Conservation (phyloP, 306 rosid genomes). For the Prunus armeniaca region DNA sequence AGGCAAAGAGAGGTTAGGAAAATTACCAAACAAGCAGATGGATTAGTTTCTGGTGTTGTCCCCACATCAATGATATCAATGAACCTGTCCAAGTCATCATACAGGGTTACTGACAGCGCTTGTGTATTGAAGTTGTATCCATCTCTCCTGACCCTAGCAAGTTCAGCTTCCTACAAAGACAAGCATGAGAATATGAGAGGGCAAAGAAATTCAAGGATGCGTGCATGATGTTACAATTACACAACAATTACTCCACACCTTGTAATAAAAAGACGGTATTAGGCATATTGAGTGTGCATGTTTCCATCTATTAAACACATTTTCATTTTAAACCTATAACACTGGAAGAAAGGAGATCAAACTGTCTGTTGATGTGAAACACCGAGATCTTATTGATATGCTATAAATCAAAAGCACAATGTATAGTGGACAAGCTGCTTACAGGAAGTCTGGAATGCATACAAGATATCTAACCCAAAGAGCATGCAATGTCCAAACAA, state of each 20-base stretch:
- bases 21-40: background rate
- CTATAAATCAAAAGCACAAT: background rate
- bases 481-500: background rate
- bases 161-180: slow-evolving; percentile 18
- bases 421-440: background rate
- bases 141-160: slow-evolving; percentile 14
- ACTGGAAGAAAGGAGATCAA: too few relatives aligned
- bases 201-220: background rate
- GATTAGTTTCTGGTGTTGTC: background rate
- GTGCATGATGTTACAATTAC: background rate
- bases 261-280: background rate
- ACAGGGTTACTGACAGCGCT: slow-evolving; percentile 18
- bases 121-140: slow-evolving; percentile 7
- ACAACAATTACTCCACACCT: background rate
- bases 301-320: background rate
- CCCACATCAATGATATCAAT: background rate
- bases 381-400: background rate
- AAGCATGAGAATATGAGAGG: background rate
- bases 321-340: background rate
- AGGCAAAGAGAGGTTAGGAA: background rate
- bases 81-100: slow-evolving; percentile 4
- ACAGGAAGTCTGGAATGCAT: background rate
- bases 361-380: background rate
- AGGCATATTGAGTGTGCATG: background rate
- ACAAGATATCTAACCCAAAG: background rate